Conservation (phyloP, 2,329 filamentous ascomycete species). For the Verticillium klebahnii region DNA sequence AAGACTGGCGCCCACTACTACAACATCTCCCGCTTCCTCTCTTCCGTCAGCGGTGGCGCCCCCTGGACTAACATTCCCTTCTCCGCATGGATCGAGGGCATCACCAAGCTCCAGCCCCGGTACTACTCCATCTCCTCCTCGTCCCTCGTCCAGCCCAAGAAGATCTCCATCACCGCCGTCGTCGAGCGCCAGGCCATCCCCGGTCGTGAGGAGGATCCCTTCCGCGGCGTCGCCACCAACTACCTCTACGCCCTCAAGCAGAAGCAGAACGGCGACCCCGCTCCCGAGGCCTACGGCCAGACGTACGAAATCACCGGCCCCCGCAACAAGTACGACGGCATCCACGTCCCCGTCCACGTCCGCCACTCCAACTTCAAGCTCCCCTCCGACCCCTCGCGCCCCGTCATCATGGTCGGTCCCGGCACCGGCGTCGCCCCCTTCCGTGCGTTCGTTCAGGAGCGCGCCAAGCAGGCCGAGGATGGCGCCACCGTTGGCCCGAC, state of each 20-base stretch:
- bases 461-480: constrained; percentile 73
- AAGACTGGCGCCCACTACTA: constrained; percentile 77
- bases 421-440: constrained; percentile 97
- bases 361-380: constrained; percentile 99
- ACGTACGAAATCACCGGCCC: constrained; percentile 86
- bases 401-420: constrained; percentile 92
- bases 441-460: constrained; percentile 91
- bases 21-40: constrained; percentile 84
- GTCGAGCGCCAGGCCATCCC: constrained; percentile 80
- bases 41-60: constrained; percentile 65
- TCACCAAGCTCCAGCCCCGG: constrained; percentile 92
- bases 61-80: constrained; percentile 86
- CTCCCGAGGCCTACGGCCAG: constrained; percentile 76
- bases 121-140: constrained; percentile 99
- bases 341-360: constrained; percentile 91
- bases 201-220: constrained; percentile 65
- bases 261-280: constrained; percentile 86
- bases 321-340: constrained; percentile 93
- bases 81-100: constrained; percentile 87
- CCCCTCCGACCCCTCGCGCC: constrained; percentile 89
- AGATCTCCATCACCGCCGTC: constrained; percentile 91
- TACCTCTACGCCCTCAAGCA: constrained; percentile 93
- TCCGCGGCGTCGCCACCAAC: constrained; percentile 96
- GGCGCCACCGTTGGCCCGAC: constrained; percentile 83
- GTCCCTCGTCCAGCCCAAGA: constrained; percentile 87